A percentile compares a stretch with the other conserved stretches of the same genome.
Evolutionary conservation across 2,329 filamentous ascomycete species (phyloP).

Genomic region (Immersiporthe knoxdaviesiana): DNA sequence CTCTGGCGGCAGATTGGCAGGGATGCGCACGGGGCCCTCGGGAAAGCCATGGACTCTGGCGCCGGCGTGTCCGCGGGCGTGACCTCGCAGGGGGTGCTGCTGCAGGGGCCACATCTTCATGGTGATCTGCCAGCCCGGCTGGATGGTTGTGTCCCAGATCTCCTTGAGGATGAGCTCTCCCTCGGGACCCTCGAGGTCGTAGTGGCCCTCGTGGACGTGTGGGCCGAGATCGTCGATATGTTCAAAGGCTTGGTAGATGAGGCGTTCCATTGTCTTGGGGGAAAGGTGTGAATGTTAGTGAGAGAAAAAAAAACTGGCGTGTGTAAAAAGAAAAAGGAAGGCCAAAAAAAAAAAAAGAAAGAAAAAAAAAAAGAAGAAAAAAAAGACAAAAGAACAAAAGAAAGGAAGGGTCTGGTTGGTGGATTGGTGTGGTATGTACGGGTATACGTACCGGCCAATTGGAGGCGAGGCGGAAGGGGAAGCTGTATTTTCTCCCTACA

Average conservation of each 20-base stretch:
- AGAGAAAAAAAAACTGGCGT: background rate
- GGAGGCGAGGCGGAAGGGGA: conserved; percentile 83
- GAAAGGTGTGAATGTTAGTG: background rate
- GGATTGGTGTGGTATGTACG: background rate
- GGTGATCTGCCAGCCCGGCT: conserved; percentile 72
- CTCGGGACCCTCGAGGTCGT: conserved; percentile 78
- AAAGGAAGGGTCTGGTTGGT: background rate
- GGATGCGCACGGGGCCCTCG: background rate
- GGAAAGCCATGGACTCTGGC: background rate
- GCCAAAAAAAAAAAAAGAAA: background rate
- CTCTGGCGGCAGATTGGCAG: conserved; percentile 23
- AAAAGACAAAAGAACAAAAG: no score
- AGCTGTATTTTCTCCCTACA: conserved; percentile 87
- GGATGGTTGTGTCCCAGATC: conserved; percentile 79
- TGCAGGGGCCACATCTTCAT: conserved; percentile 68
- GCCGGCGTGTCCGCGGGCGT: conserved; percentile 28
- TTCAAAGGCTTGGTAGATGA: conserved; percentile 79
- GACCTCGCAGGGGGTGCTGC: conserved; percentile 38
- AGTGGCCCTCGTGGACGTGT: conserved; percentile 77
- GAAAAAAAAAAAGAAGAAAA: no score
- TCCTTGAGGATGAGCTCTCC: conserved; percentile 81
- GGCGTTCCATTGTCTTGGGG: conserved; percentile 76
- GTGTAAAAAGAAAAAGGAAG: no score
- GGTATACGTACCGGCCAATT: conserved; percentile 82
- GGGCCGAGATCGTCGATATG: conserved; percentile 77